These are phyloP conservation scores for Hibiscus mutabilis DNA, from an alignment of 345 rosid species.

Conservation along the genomic window DNA sequence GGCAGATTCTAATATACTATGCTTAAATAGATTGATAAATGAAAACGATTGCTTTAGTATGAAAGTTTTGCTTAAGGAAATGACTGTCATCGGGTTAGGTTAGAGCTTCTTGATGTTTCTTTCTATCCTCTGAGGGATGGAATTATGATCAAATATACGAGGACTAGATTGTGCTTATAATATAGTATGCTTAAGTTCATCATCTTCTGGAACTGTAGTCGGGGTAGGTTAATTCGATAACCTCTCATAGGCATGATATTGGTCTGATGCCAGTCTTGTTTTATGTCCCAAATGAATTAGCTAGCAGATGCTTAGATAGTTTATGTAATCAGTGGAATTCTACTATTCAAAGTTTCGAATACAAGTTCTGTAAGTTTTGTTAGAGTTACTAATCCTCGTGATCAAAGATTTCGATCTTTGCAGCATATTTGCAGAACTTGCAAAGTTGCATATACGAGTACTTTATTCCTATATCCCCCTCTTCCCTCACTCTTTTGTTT, in stretches of 20 bases:
- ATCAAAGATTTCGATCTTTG: not conserved
- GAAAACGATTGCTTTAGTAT: not conserved
- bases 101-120: not conserved
- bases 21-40: not conserved
- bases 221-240: not conserved
- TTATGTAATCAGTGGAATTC: not conserved
- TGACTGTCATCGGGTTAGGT: not conserved
- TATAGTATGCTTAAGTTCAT: not conserved
- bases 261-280: not conserved
- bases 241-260: not conserved
- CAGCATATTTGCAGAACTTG: not conserved
- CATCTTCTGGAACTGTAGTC: not conserved
- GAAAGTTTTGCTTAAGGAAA: not conserved
- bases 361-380: not conserved
- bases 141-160: not conserved
- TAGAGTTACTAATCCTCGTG: not conserved
- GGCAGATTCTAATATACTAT: not conserved
- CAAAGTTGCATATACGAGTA: not conserved
- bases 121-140: not conserved
- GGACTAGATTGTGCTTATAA: not conserved
- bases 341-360: not conserved
- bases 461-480: not conserved
- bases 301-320: not conserved
- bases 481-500: not conserved
- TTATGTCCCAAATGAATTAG: not conserved